Conservation (phyloP, 2,329 filamentous ascomycete species). For the Parastagonospora nodorum region DNA sequence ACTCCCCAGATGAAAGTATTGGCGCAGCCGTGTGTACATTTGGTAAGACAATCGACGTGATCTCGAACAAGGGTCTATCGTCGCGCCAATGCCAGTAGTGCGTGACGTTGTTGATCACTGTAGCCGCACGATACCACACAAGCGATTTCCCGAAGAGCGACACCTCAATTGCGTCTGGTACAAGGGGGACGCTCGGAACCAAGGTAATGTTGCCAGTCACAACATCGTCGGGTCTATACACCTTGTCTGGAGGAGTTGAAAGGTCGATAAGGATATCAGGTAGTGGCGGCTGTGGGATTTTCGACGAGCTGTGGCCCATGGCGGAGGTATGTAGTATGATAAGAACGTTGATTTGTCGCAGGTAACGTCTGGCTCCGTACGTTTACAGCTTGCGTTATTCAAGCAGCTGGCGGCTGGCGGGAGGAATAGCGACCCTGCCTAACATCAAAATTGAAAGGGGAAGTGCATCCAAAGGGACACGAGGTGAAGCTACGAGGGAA, state of each 20-base stretch:
- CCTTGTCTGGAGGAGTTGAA: slow-evolving; percentile 10
- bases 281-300: slow-evolving; percentile 15
- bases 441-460: no score
- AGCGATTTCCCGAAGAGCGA: slow-evolving; percentile 27
- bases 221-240: slow-evolving; percentile 26
- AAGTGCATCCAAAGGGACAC: no score
- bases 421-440: no score
- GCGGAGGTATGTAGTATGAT: neutral
- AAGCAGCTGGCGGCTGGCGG: no score
- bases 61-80: slow-evolving; percentile 26
- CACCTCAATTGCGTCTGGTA: slow-evolving; percentile 23
- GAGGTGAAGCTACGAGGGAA: no score
- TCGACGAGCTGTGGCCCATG: slow-evolving; percentile 25
- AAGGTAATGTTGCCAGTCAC: slow-evolving; percentile 23
- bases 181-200: slow-evolving; percentile 13
- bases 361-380: no score
- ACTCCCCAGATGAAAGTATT: slow-evolving; percentile 10
- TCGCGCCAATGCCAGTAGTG: neutral
- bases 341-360: no score
- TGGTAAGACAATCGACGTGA: slow-evolving; percentile 18
- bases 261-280: slow-evolving; percentile 23
- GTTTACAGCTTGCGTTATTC: no score
- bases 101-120: neutral
- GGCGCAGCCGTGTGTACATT: neutral
- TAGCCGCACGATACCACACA: slow-evolving; percentile 21